Percentiles rank a stretch among this genome's conserved stretches.
Conservation (phyloP, 108 stramenopile species). For the Discostella pseudostelligera region DNA sequence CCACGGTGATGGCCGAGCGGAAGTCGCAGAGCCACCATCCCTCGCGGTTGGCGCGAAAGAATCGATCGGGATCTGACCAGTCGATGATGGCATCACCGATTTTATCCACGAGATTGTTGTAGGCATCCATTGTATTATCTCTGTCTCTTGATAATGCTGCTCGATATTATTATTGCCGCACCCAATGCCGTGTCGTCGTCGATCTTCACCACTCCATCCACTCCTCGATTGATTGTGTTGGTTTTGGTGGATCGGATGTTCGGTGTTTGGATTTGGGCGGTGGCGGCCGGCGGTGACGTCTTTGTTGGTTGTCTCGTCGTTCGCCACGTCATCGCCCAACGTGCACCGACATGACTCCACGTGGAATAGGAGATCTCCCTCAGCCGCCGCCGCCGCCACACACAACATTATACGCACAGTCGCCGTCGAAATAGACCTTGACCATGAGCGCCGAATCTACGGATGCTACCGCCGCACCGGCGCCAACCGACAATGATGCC, state of each 20-base stretch:
- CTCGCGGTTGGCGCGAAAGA: conserved; percentile 72
- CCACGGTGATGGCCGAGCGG: conserved; percentile 73
- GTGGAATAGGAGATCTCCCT: not conserved
- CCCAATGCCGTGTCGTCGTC: no score
- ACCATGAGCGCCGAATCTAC: conserved; percentile 13
- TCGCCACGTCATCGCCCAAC: not conserved
- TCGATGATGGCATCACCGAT: conserved; percentile 73
- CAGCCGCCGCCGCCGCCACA: no score
- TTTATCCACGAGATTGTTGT: conserved; percentile 55
- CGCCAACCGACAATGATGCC: conserved; percentile 23
- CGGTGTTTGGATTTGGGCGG: no score
- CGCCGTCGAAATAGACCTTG: no score
- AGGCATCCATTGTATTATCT: conserved; percentile 62
- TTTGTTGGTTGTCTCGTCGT: no score
- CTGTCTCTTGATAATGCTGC: conserved; percentile 3
- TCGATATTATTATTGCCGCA: not conserved
- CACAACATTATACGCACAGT: no score
- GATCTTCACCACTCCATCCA: no score
- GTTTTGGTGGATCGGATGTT: no score
- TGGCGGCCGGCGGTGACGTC: no score
- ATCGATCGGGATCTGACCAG: conserved; percentile 72
- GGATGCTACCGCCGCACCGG: not conserved
- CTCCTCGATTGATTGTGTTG: no score
- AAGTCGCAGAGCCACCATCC: conserved; percentile 87
- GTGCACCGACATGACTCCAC: not conserved